Base-by-base conservation (phyloP, 2,329 filamentous ascomycete species). In the Pseudogymnoascus sp. region DNA sequence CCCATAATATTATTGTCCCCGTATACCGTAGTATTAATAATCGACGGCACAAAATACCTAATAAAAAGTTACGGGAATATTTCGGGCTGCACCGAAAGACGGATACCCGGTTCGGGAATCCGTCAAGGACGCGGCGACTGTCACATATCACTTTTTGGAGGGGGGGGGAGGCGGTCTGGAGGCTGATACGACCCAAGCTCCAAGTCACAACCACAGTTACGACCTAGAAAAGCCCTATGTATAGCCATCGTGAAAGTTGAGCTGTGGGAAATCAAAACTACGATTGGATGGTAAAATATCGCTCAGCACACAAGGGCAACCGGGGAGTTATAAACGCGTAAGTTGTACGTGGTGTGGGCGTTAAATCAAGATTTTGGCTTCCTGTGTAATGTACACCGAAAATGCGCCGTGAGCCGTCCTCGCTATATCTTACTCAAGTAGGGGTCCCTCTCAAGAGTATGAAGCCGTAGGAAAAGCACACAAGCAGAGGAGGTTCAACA, bases 221-320 rank as follows among this genome's bases (percentile, higher is more conserved):
- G 11, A 31, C 46, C 25, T 14, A 31, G 2, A 5, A 28, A 28
- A 56, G 25, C 28, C 7, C 23, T 23, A 23, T 12, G 16, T 34
- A 56, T 18, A 34, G 49, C 49, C 6, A 46, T n/a, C 31, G 46
- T 53, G 46, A 34, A 56, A 56, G 49, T 28, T 34, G 28, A 56
- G 28, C 28, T 56, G n/a, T 18, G 3, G 2, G 49, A 18, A 49
- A 34, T 56, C 8, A 56, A 34, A 56, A 56, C n/a, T 34, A 34
- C 28, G 49, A 56, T 56, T 56, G 49, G 49, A 56, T 34, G 49
- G 28, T 18, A 56, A 16, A 18, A 56, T 56, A 34, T 56, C 25
- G 28, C 49, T 18, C 49, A 56, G 9, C 28, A 56, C n/a, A 56
- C 49, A 56, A 34, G 23, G 49, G 25, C 9, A 18, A 3, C 6